Base-by-base conservation (phyloP, 306 rosid genomes). In the Malus asiatica region DNA sequence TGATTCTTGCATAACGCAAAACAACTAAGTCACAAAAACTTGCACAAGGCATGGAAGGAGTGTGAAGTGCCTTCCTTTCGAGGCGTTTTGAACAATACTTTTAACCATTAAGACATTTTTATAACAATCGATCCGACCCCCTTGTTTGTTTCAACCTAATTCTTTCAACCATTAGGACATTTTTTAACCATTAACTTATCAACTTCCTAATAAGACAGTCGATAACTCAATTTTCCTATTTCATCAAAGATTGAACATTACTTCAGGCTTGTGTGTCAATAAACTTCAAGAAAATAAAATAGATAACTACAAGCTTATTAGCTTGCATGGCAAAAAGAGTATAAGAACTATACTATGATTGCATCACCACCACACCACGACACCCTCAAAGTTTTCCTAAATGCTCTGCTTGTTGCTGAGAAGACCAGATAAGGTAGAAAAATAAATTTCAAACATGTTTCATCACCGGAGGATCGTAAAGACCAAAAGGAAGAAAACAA, bases 401-500 rank as follows among this genome's bases (percentile, higher is more conserved):
- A 51, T 44, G 60, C 38, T 65, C 60, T 53, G 61, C 3, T 18
- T 75, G 23, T 79, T 64, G 67, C 73, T 66, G 44, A 35, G 66
- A 70, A 53, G 42, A 35, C 73, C 25, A 42, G 22, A 11, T 19
- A 35, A 64, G 66, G 68, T 64, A 52, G 72, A 66, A 53, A 69
- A 69, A 29, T 9, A 16, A 70, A 62, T 40, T 40, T 32, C 22
- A 22, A 75, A 46, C 61, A 35, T 23, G 42, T 70, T 42, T n/a
- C 51, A 44, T 64, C 72, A 42, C 35, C 32, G 19, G 11, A 65
- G 66, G 80, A 63, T 64, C n/a, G 30, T 63, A 71, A 19, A 63
- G 46, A 81, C 63, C 55, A 44, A 66, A 57, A 58, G 22, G 35
- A 76, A 70, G 55, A 80, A 40, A 44, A 58, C 25, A 70, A 64